Evolutionary conservation across 1,284 basidiomycete species (phyloP).

Genomic region (Pisolithus thermaeus): DNA sequence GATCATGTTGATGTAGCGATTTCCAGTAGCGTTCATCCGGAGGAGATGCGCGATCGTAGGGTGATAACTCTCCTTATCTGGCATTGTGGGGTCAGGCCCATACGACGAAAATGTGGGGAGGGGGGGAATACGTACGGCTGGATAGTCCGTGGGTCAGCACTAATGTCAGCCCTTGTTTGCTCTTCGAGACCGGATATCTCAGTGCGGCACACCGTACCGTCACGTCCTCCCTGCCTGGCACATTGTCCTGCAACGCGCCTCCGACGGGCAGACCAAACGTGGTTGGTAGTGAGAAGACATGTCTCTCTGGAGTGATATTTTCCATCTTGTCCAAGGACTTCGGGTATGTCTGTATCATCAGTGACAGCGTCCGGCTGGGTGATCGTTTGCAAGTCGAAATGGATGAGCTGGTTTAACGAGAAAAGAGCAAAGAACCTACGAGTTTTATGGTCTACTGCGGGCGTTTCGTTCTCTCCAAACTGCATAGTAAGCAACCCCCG

Average conservation of each 20-base stretch:
- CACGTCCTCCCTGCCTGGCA: neutral
- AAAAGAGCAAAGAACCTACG: no score
- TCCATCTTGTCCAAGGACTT: neutral
- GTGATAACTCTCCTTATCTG: slow-evolving; percentile 54
- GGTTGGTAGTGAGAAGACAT: slow-evolving; percentile 10
- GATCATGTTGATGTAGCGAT: slow-evolving; percentile 22
- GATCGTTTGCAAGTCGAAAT: no score
- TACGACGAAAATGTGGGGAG: neutral
- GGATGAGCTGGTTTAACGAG: no score
- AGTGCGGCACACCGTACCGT: slow-evolving; percentile 19
- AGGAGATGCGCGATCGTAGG: slow-evolving; percentile 38
- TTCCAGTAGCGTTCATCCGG: slow-evolving; percentile 16
- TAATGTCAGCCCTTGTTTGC: slow-evolving; percentile 17
- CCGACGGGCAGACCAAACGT: slow-evolving; percentile 11
- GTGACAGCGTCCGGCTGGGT: neutral
- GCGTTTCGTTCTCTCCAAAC: no score
- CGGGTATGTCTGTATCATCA: neutral
- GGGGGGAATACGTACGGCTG: slow-evolving; percentile 19
- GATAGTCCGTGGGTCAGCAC: slow-evolving; percentile 24
- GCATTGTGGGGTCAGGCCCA: no score
- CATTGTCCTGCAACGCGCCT: neutral
- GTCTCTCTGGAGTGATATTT: slow-evolving; percentile 12
- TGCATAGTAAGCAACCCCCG: no score
- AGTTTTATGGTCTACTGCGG: no score
- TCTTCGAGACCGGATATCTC: slow-evolving; percentile 21